These are phyloP conservation scores for Leptosphaerulina australis DNA, from an alignment of 2,329 filamentous ascomycete genomes.

Conservation along the genomic window DNA sequence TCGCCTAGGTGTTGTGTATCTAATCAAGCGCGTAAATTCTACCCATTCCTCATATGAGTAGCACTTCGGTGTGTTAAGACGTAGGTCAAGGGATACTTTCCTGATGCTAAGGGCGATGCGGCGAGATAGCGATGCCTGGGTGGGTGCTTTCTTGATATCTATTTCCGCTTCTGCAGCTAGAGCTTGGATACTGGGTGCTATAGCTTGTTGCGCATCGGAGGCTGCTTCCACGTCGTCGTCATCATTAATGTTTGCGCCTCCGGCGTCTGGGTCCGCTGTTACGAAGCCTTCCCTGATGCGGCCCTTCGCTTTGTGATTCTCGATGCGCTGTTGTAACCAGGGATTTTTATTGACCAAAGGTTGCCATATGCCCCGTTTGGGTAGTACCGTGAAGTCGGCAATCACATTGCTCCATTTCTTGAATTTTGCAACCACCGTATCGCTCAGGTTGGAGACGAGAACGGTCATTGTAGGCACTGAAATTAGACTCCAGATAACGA, in stretches of 20 bases:
- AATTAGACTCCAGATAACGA: conserved; percentile 89
- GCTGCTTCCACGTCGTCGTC: conserved; percentile 3
- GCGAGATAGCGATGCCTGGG: conserved; percentile 61
- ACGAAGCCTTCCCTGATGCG: conserved; percentile 57
- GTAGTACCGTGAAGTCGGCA: conserved; percentile 70
- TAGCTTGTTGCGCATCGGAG: conserved; percentile 18
- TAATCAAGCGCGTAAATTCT: conserved; percentile 77
- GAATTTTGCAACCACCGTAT: conserved; percentile 75
- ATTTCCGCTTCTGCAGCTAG: conserved; percentile 24
- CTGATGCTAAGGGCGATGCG: conserved; percentile 73
- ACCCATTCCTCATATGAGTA: conserved; percentile 89
- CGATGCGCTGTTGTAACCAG: conserved; percentile 45
- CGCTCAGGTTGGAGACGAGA: conserved; percentile 65
- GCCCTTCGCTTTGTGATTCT: conserved; percentile 43
- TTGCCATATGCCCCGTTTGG: conserved; percentile 63
- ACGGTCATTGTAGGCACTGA: conserved; percentile 89
- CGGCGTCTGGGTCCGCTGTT: conserved; percentile 42
- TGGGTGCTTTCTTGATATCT: conserved; percentile 18
- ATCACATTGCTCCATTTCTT: conserved; percentile 66
- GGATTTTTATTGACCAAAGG: conserved; percentile 58
- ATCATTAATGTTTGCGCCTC: background rate
- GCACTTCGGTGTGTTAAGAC: conserved; percentile 61
- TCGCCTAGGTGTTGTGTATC: conserved; percentile 52
- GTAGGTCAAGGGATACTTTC: conserved; percentile 67
- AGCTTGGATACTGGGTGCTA: conserved; percentile 12